These are phyloP conservation scores for Cyclocybe aegerita DNA, from an alignment of 768 basidiomycete species.

Conservation along the genomic window DNA sequence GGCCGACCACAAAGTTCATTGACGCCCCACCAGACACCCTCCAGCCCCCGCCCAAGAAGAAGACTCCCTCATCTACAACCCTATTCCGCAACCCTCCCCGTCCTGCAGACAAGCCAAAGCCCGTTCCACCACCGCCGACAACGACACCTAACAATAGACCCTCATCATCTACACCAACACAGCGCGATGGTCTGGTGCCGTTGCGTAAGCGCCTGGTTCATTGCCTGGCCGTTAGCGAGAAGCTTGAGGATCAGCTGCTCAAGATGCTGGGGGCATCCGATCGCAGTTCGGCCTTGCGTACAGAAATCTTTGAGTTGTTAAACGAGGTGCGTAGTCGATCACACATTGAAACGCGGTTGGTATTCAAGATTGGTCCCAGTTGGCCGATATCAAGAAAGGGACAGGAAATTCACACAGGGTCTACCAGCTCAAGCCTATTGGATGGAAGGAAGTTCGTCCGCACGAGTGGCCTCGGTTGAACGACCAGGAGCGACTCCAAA, in stretches of 20 bases:
- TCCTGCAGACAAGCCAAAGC: constrained; percentile 25
- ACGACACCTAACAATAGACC: constrained; percentile 8
- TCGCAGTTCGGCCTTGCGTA: constrained; percentile 30
- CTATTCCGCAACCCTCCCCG: constrained; percentile 40
- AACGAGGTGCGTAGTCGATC: constrained; percentile 38
- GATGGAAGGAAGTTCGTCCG: constrained; percentile 73
- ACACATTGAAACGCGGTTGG: not conserved
- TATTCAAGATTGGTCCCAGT: too few species aligned
- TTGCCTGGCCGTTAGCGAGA: constrained; percentile 45
- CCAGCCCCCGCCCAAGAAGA: constrained; percentile 34
- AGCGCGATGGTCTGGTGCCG: constrained; percentile 4
- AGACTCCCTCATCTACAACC: constrained; percentile 30
- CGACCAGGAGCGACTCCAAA: constrained; percentile 43
- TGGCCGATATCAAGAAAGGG: too few species aligned
- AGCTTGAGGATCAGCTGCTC: constrained; percentile 50
- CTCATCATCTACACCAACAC: constrained; percentile 9
- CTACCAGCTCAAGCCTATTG: constrained; percentile 54
- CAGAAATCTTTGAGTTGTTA: constrained; percentile 47
- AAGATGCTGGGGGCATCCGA: constrained; percentile 45
- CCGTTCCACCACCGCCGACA: not conserved
- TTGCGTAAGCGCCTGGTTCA: constrained; percentile 49
- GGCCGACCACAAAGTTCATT: constrained; percentile 49
- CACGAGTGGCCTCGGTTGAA: constrained; percentile 56
- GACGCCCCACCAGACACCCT: constrained; percentile 43
- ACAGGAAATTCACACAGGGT: constrained; percentile 33